Evolutionary conservation across 371 early-diverging fungal genomes (phyloP).

Genomic region (Mucor saturninus): DNA sequence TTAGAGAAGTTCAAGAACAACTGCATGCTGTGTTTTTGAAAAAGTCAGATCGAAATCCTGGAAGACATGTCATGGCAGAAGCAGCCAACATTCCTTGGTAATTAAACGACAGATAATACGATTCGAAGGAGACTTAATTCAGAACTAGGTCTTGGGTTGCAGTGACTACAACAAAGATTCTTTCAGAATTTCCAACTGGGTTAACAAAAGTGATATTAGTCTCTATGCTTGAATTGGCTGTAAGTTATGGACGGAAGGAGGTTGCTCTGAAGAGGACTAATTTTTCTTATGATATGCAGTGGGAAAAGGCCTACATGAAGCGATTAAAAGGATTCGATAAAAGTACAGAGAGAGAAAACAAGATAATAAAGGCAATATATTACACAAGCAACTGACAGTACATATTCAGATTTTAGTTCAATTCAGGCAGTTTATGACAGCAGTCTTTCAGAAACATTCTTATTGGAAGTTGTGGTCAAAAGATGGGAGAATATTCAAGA

Average conservation of each 20-base stretch:
- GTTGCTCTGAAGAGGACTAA: neutral
- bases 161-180: slow-evolving; percentile 15
- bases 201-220: slow-evolving; percentile 23
- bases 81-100: slow-evolving; percentile 32
- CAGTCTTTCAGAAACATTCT: slow-evolving; percentile 4
- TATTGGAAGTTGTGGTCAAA: slow-evolving; percentile 22
- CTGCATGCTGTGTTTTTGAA: slow-evolving; percentile 19
- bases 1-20: slow-evolving; percentile 16
- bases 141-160: slow-evolving; percentile 36
- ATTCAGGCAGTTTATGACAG: slow-evolving; percentile 32
- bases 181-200: slow-evolving; percentile 33
- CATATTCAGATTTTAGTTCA: slow-evolving; percentile 18
- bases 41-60: slow-evolving; percentile 25
- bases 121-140: neutral
- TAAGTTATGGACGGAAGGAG: neutral
- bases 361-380: neutral
- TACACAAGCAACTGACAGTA: no score
- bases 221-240: slow-evolving; percentile 31
- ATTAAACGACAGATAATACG: neutral
- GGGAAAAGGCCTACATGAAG: slow-evolving; percentile 30
- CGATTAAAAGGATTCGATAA: slow-evolving; percentile 27
- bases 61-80: slow-evolving; percentile 5
- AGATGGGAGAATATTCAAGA: slow-evolving; percentile 8
- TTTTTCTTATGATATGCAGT: slow-evolving; percentile 13
- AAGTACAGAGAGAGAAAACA: slow-evolving; percentile 1